Evolutionary conservation across 2,329 filamentous ascomycete genomes (phyloP).

Genomic region (Fusarium drepaniforme): DNA sequence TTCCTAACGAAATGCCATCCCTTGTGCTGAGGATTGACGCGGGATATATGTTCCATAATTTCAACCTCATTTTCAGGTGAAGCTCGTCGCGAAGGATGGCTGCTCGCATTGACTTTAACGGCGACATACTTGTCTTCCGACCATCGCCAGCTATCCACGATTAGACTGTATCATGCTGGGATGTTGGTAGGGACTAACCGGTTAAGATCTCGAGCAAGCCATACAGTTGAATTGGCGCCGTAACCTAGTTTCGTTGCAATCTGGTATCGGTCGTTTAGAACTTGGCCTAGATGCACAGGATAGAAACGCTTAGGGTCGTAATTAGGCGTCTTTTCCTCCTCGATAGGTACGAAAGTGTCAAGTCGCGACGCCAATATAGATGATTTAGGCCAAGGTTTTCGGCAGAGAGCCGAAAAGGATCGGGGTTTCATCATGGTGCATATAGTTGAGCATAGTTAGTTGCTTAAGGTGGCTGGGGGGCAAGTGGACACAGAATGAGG

Average conservation of each 20-base stretch:
- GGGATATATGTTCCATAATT: conserved; percentile 28
- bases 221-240: conserved; percentile 39
- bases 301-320: conserved; percentile 30
- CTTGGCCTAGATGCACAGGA: conserved; percentile 26
- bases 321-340: conserved; percentile 35
- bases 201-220: conserved; percentile 37
- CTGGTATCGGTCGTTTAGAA: conserved; percentile 34
- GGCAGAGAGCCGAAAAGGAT: background rate
- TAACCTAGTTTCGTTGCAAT: conserved; percentile 38
- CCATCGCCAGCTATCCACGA: conserved; percentile 36
- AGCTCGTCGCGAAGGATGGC: background rate
- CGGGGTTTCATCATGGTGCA: background rate
- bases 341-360: conserved; percentile 10
- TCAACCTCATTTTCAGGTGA: conserved; percentile 24
- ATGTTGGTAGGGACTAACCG: conserved; percentile 10
- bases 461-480: background rate
- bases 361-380: conserved; percentile 24
- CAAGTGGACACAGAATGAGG: background rate
- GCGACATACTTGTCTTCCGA: conserved; percentile 37
- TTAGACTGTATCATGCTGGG: background rate
- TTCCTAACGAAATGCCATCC: conserved; percentile 39
- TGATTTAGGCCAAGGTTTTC: conserved; percentile 14
- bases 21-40: conserved; percentile 18
- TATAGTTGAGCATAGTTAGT: background rate
- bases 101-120: conserved; percentile 35